Evolutionary conservation across 2,329 filamentous ascomycete species (phyloP).

Genomic region (Pseudogymnoascus sp.): DNA sequence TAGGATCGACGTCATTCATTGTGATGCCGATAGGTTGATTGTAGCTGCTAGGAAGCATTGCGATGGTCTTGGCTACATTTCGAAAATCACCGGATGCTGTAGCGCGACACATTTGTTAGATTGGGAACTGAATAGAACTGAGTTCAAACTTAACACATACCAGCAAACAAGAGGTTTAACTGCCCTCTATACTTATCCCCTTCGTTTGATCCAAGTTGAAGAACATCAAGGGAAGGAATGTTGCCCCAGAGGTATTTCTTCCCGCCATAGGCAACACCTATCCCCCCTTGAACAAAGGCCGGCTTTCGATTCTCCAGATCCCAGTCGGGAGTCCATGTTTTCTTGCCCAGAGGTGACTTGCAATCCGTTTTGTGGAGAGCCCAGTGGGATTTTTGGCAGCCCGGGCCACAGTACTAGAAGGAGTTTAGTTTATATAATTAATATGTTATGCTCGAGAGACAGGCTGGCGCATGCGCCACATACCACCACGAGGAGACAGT

Average conservation of each 20-base stretch:
- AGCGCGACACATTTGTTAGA: slow-evolving; percentile 4
- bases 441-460: not conserved
- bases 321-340: slow-evolving; percentile 13
- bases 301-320: slow-evolving; percentile 7
- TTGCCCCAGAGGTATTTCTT: slow-evolving; percentile 35
- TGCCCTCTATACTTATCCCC: slow-evolving; percentile 21
- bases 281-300: not conserved
- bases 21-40: slow-evolving; percentile 19
- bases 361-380: slow-evolving; percentile 13
- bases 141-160: slow-evolving; percentile 15
- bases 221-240: slow-evolving; percentile 32
- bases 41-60: slow-evolving; percentile 26
- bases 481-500: not conserved
- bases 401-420: slow-evolving; percentile 12
- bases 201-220: slow-evolving; percentile 28
- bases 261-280: slow-evolving; percentile 10
- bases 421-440: slow-evolving; percentile 35
- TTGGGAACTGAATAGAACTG: not conserved
- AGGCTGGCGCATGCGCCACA: not conserved
- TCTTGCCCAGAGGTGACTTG: slow-evolving; percentile 11
- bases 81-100: slow-evolving; percentile 37
- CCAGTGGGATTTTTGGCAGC: slow-evolving; percentile 12
- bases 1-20: slow-evolving; percentile 34
- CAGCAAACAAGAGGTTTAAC: slow-evolving; percentile 30
- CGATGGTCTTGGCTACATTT: slow-evolving; percentile 36